Evolutionary conservation across 257 asterid species (phyloP).

Genomic region (Przewalskia tangutica): DNA sequence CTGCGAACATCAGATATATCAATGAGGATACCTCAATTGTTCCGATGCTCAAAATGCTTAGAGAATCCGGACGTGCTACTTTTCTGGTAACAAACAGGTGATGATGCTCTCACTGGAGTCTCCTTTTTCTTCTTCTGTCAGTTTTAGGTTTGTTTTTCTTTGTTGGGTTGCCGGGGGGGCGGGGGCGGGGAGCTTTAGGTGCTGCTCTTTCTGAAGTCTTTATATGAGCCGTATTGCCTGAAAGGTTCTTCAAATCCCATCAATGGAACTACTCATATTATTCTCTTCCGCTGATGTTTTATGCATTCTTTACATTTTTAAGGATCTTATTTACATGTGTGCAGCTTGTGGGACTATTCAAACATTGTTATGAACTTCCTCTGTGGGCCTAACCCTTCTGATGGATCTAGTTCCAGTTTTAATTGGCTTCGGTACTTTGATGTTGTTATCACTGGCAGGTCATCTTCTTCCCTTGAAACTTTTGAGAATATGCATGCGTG

Average conservation of each 20-base stretch:
- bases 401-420: conserved; percentile 44
- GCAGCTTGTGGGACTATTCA: conserved; percentile 99
- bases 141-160: not conserved
- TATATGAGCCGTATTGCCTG: not conserved
- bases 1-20: conserved; percentile 47
- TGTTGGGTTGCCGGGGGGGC: not conserved
- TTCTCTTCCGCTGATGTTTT: not conserved
- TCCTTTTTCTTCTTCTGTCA: not conserved
- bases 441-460: conserved; percentile 97
- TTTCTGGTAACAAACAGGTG: conserved; percentile 99
- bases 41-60: conserved; percentile 93
- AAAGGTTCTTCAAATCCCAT: not conserved
- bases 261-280: not conserved
- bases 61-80: conserved; percentile 89
- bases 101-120: not conserved
- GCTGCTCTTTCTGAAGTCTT: not conserved
- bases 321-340: conserved; percentile 14
- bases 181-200: not conserved
- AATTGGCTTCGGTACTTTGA: conserved; percentile 88
- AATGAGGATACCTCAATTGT: conserved; percentile 65
- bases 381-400: conserved; percentile 46
- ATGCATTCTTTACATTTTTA: conserved; percentile 2
- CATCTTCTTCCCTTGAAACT: conserved; percentile 16
- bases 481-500: not conserved
- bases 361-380: conserved; percentile 93